Base-by-base conservation (phyloP, 2,329 filamentous ascomycete species). In the Dothiorella sarmentorum region DNA sequence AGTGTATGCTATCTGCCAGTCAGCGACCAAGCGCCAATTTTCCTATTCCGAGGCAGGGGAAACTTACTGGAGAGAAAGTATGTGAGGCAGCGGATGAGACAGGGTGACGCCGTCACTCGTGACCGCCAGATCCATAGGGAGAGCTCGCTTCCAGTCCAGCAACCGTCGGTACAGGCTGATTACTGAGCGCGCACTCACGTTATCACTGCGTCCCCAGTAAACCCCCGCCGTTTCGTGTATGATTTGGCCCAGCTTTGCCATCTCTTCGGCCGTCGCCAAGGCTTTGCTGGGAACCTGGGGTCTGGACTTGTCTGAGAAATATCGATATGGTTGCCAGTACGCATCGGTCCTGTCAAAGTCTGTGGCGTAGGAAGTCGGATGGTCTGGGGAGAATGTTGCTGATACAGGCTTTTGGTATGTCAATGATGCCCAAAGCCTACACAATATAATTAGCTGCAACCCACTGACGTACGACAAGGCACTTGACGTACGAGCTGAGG, bases 11-110 rank as follows among this genome's bases (percentile, higher is more conserved):
- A 20, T 13, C 18, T 31, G 13, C 15, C 11, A 9, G 27, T 63
- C 20, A 59, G 47, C 44, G 22, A 13, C 20, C 10, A 11, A 29
- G 15, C 22, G 35, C n/a, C 15, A 33, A 37, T 4, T 47, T 15
- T n/a, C n/a, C n/a, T n/a, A n/a, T 5, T 20, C 3, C 11, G 20
- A 15, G n/a, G 7, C 4, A 22, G 15, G 7, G n/a, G n/a, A n/a
- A 4, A 59, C 66, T 43, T 61, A 69, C 67, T 69, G 66, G 7
- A 69, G 60, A 38, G 60, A 65, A 13, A 67, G 60, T 37, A 69
- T 62, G 53, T 68, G 66, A 11, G 68, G 67, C n/a, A 68, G 47
- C 9, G 61, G 40, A 20, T 44, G 44, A 40, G 33, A 35, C 9
- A 26, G 20, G 6, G 27, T 53, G 35, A 52, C 57, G 40, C 55